These are phyloP conservation scores for Discostella stelligeroides DNA, from an alignment of 108 stramenopile species.

Conservation along the genomic window DNA sequence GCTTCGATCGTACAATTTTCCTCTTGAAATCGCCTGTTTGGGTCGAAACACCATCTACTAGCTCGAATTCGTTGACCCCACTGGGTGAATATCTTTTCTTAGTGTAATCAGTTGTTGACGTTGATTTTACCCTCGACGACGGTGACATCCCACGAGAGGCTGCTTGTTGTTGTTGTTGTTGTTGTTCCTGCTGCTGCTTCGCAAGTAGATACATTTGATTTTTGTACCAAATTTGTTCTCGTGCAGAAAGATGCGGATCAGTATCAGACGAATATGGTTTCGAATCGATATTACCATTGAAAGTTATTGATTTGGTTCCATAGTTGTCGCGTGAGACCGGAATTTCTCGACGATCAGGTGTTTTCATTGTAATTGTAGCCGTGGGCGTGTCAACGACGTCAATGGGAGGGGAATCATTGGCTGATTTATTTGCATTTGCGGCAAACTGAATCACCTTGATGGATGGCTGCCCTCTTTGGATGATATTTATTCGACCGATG, in stretches of 20 bases:
- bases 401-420: not conserved
- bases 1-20: too few relatives aligned
- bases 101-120: not conserved
- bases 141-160: constrained; percentile 13
- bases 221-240: constrained; percentile 43
- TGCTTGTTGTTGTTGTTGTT: too few relatives aligned
- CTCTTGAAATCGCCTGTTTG: too few relatives aligned
- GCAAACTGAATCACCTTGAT: not conserved
- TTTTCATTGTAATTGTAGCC: not conserved
- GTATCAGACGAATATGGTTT: not conserved
- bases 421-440: not conserved
- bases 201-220: constrained; percentile 21
- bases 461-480: not conserved
- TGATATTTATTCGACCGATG: not conserved
- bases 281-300: not conserved
- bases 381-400: not conserved
- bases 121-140: constrained; percentile 9
- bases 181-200: constrained; percentile 17
- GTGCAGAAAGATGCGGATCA: not conserved
- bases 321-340: not conserved
- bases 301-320: not conserved
- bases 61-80: constrained; percentile 14
- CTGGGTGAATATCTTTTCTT: constrained; percentile 11
- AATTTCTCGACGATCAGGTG: not conserved
- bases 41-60: not conserved